These are phyloP conservation scores for Laguncularia racemosa DNA, from an alignment of 345 rosid species.

Conservation along the genomic window DNA sequence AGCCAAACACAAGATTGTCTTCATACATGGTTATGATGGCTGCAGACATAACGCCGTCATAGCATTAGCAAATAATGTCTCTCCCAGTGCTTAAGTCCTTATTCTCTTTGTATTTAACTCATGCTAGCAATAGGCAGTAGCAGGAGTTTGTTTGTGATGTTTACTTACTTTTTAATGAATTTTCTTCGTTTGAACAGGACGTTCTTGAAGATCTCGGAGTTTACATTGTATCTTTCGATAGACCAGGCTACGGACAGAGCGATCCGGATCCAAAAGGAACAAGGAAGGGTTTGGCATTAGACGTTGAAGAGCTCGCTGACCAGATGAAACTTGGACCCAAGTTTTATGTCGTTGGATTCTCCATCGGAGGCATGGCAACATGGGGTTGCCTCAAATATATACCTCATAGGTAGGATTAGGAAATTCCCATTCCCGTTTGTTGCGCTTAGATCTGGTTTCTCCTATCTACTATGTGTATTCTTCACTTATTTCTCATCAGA, in stretches of 20 bases:
- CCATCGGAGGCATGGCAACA: conserved; percentile 45
- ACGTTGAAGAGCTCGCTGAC: conserved; percentile 45
- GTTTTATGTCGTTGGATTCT: conserved; percentile 36
- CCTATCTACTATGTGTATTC: no score
- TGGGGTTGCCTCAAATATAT: conserved; percentile 52
- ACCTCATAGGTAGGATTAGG: conserved; percentile 35
- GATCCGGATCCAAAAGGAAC: conserved; percentile 37
- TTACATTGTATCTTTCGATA: conserved; percentile 34
- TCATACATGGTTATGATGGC: conserved; percentile 37
- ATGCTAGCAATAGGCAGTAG: no score
- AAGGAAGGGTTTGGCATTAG: conserved; percentile 29
- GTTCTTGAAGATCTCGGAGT: conserved; percentile 33
- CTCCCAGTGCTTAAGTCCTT: no score
- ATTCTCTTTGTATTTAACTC: no score
- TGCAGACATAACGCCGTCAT: conserved; percentile 21
- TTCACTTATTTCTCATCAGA: no score
- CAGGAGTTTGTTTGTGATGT: neutral
- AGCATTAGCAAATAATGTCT: no score
- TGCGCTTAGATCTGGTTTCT: no score
- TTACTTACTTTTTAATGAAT: neutral
- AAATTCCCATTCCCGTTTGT: no score
- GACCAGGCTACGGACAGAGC: conserved; percentile 49
- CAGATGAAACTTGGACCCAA: conserved; percentile 30
- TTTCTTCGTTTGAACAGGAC: conserved; percentile 16
- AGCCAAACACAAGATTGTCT: conserved; percentile 35